A percentile compares a stretch with the other conserved stretches of the same genome.
These are phyloP conservation scores for Diplodia seriata DNA, from an alignment of 2,329 filamentous ascomycete genomes.

Conservation along the genomic window DNA sequence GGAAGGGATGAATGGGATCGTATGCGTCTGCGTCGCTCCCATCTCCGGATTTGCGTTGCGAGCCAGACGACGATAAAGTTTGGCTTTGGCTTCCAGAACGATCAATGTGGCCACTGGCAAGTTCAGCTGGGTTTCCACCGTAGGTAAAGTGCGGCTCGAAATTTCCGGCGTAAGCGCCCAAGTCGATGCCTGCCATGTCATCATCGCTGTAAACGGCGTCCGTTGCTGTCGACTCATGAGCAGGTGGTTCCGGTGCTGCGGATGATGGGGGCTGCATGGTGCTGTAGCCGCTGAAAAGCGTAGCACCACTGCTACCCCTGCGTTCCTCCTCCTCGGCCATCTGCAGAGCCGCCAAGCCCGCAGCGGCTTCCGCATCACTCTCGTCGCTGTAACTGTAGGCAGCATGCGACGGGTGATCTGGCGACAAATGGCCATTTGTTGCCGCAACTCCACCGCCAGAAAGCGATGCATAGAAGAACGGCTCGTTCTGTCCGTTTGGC, in stretches of 20 bases:
- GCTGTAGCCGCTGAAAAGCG: slow-evolving; percentile 59
- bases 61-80: slow-evolving; percentile 53
- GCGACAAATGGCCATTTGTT: slow-evolving; percentile 59
- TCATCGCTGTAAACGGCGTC: slow-evolving; percentile 67
- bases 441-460: slow-evolving; percentile 44
- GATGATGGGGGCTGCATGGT: slow-evolving; percentile 45
- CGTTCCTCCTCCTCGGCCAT: slow-evolving; percentile 82
- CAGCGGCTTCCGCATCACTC: slow-evolving; percentile 86
- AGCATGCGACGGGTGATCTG: slow-evolving; percentile 40
- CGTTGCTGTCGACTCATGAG: slow-evolving; percentile 43
- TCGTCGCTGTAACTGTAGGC: slow-evolving; percentile 64
- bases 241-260: slow-evolving; percentile 41
- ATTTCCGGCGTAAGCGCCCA: slow-evolving; percentile 76
- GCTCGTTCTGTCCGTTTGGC: slow-evolving; percentile 22
- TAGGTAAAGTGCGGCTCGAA: slow-evolving; percentile 69
- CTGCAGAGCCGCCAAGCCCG: slow-evolving; percentile 81
- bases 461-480: slow-evolving; percentile 30
- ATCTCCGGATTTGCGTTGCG: slow-evolving; percentile 53
- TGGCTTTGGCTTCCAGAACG: slow-evolving; percentile 44
- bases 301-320: slow-evolving; percentile 63
- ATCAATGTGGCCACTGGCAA: slow-evolving; percentile 46
- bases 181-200: slow-evolving; percentile 74
- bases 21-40: slow-evolving; percentile 55
- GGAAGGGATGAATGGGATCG: slow-evolving; percentile 64
- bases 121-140: slow-evolving; percentile 57